Evolutionary conservation across 2,329 filamentous ascomycete genomes (phyloP), one percentile per base, ranked within the genome.

Genomic region (Colletotrichum tanaceti): DNA sequence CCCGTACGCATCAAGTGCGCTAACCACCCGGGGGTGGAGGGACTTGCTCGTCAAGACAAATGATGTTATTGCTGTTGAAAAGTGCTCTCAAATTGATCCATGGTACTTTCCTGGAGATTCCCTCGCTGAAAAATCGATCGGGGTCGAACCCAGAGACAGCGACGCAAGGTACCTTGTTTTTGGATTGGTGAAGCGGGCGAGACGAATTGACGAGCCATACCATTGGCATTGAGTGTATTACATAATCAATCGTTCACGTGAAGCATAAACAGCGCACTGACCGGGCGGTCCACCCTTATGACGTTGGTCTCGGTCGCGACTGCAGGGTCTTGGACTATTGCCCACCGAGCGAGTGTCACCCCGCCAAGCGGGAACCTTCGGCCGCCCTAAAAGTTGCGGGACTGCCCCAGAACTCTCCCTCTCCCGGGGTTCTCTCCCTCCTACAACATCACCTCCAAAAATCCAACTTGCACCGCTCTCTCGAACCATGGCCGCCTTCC

Each of bases 401-500:
- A 28, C 63, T 46, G 10, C 43, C 50, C 41, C 28, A 63, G 49
- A 28, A 9, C 32, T 10, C 32, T 32, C 9, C 2, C 32, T 35
- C 32, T 7, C 38, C 58, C 38, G 39, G 44, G 28, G 24, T 43
- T 63, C 53, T 39, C 49, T 63, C 53, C 47, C 64, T 68, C 46
- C 64, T 54, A 63, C 64, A 63, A 68, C 64, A 67, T 58, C 64
- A 67, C 54, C 50, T 61, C 55, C 55, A 66, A 28, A 35, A 35
- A 69, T 66, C 66, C 62, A 69, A 68, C 67, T 70, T 68, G 58
- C 44, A 67, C 58, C 67, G 53, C 58, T 67, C 67, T 70, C 63
- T 66, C 53, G 18, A 35, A 55, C 58, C 53, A 70, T 70, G 67
- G 53, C 67, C 41, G 89, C 92, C 74, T 95, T 98, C 78, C 83